phyloP scores from a whole-genome alignment of 2,329 filamentous ascomycete genomes.

The Neopestalotiopsis sp. region DNA sequence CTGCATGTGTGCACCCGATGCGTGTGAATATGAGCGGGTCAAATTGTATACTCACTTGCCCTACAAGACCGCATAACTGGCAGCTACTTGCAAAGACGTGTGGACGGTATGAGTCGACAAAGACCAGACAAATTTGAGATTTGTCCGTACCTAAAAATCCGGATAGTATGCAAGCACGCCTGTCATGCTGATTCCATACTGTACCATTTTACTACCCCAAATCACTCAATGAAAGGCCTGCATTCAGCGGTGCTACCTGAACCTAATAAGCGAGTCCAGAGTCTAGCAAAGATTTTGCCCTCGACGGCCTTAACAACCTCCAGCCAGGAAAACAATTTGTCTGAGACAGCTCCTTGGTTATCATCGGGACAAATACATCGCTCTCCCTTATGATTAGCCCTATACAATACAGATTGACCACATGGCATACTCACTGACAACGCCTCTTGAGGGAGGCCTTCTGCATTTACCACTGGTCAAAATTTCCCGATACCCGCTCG shows the following conservation, averaged over 20 bases:
- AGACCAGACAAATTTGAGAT: background rate
- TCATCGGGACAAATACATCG: background rate
- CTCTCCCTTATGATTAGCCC: background rate
- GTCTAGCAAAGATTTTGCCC: background rate
- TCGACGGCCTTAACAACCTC: background rate
- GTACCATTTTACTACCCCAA: background rate
- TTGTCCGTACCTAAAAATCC: no score
- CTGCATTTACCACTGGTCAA: conserved; percentile 4
- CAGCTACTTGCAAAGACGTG: background rate
- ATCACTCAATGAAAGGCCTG: background rate
- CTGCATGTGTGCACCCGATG: background rate
- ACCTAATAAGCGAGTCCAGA: background rate
- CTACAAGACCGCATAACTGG: background rate
- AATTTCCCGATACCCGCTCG: background rate
- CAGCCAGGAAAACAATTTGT: background rate
- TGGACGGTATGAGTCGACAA: background rate
- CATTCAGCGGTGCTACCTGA: background rate
- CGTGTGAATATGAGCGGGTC: background rate
- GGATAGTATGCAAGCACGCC: background rate
- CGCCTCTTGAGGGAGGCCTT: background rate
- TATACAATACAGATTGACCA: background rate
- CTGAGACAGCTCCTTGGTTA: background rate
- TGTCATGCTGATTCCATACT: background rate
- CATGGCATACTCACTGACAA: background rate
- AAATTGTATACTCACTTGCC: background rate